Base-by-base conservation (phyloP, 1,139 yeast species). In the Suzukiozyma palmioleophila region DNA sequence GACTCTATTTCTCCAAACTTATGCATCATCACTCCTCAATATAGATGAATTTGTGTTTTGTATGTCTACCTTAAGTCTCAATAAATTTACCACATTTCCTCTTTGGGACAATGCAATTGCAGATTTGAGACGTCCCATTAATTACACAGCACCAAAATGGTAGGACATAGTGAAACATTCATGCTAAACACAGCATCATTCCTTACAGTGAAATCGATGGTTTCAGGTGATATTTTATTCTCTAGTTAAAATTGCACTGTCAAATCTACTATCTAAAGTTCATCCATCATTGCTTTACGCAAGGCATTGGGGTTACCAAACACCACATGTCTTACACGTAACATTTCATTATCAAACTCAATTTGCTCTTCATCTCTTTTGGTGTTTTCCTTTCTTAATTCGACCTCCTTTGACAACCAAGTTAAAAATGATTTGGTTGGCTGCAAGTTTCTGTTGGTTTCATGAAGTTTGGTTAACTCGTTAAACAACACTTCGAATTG, bases 251-350 rank as follows among this genome's bases (percentile, higher is more conserved):
- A 8, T 26, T 9, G 11, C 11, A 26, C 28, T 5, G 28, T 26
- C 11, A 6, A n/a, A 12, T 11, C 6, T 26, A 26, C 22, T 32
- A 13, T 57, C 34, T 65, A 77, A 29, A 80, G 58, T 43, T 81
- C 87, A 54, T 79, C 84, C 9, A 64, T 65, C 43, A 66, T 51
- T 35, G 77, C 79, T 51, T 80, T 80, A 44, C 90, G 69, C 40
- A 67, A 59, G 0, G 85, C 96, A 54, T 77, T 68, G 9, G 87
- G 88, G 52, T 88, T 88, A 1, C 96, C 96, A 64, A 86, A 88
- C 1, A 84, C 78, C 26, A 63, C 57, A 56, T 86, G 92, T 49
- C 95, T 75, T 12, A 83, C 75, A 22, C 68, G 67, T n/a, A 79
- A 54, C 55, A 83, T 57, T 36, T 61, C 63, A 33, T 66, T 59